Evolutionary conservation across 2,329 filamentous ascomycete species (phyloP), one percentile per base, ranked within the genome.

Genomic region (Paraphaeosphaeria sporulosa): DNA sequence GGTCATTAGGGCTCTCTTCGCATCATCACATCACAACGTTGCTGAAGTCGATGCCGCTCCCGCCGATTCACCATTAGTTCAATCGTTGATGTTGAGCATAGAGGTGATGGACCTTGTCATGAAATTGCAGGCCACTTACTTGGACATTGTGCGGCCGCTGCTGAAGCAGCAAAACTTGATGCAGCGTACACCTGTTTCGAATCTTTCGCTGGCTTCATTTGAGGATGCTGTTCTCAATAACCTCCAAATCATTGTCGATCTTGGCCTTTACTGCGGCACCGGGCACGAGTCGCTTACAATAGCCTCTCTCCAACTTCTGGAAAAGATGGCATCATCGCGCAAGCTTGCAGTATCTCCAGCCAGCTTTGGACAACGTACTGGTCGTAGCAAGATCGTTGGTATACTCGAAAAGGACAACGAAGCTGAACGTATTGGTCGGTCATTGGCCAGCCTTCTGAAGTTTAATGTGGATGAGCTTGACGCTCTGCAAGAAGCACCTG

Each of bases 191-290:
- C 84, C 86, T 4, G 89, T 95, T 23, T 86, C 90, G 0, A 93
- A 91, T 68, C 86, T 90, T 6, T 89, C 92, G 0, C 91, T 94
- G 66, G 85, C 90, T n/a, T 94, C 91, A 0, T 94, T 99, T 70
- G 94, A 98, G 74, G 96, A 99, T 71, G 93, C 92, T 8, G 83
- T 99, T 21, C 84, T 97, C 42, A 93, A 90, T 59, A 90, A 95
- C 69, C 81, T 99, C 30, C 84, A 86, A 44, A 81, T 97, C 7
- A 86, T 98, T 43, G 89, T 93, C 3, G 90, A 95, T 66, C 82
- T 99, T 25, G 94, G 94, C 32, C 86, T 92, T 34, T 97, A 95
- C 75, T 94, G 93, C 68, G 91, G 93, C 15, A 89, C 94, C 57
- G 91, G 91, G 0, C 92, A 97, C 69, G 86, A 92, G 38, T 87